Evolutionary conservation across 164 flowering plant genomes (phyloP).

Genomic region (Tetracentron sinense): DNA sequence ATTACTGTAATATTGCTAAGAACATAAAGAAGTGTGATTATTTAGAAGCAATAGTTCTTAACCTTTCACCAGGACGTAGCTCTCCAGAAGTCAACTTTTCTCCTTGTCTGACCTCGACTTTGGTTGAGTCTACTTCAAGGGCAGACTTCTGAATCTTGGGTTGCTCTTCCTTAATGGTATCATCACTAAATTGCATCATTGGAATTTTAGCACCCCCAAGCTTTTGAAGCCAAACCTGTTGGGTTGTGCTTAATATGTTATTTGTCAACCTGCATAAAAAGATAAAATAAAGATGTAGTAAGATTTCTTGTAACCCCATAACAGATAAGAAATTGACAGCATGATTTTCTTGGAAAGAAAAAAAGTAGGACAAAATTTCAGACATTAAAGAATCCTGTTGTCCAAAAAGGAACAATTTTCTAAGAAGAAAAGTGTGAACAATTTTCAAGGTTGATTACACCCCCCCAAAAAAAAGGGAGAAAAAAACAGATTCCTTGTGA

Average conservation of each 20-base stretch:
- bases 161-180: conserved; percentile 29
- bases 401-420: not conserved
- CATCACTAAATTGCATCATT: conserved; percentile 31
- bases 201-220: conserved; percentile 79
- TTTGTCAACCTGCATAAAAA: conserved; percentile 70
- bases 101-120: conserved; percentile 20
- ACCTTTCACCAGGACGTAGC: conserved; percentile 85
- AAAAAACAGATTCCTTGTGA: not conserved
- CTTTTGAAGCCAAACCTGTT: conserved; percentile 89
- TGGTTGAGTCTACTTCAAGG: conserved; percentile 25
- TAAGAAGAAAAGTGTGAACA: no score
- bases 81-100: conserved; percentile 46
- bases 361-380: not conserved
- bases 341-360: not conserved
- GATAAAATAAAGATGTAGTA: not conserved
- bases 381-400: no score
- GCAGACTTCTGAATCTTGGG: conserved; percentile 28
- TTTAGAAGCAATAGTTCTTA: not conserved
- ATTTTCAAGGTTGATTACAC: not conserved
- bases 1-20: not conserved
- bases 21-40: not conserved
- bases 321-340: not conserved
- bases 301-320: no score
- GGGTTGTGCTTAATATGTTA: conserved; percentile 81
- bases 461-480: no score